A percentile compares a stretch with the other conserved stretches of the same genome.
These are phyloP conservation scores for Phialophora tarda DNA, from an alignment of 2,329 filamentous ascomycete genomes.

Conservation along the genomic window DNA sequence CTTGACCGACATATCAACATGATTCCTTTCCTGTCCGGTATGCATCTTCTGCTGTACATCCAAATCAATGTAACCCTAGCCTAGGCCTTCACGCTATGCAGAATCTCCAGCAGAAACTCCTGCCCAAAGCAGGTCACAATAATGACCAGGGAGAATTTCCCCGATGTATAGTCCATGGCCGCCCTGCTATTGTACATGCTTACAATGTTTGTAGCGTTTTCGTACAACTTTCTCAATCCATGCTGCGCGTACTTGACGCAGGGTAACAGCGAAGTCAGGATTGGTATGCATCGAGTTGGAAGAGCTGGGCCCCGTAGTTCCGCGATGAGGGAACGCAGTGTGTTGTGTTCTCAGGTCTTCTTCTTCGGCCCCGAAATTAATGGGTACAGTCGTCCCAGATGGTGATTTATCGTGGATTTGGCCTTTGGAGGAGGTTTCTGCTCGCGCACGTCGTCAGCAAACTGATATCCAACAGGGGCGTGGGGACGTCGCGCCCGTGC, in stretches of 20 bases:
- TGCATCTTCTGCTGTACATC: neutral
- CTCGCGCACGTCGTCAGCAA: conserved; percentile 9
- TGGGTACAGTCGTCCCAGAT: conserved; percentile 77
- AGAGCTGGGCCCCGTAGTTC: neutral
- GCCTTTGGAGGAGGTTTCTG: conserved; percentile 60
- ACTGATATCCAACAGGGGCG: conserved; percentile 2
- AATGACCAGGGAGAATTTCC: neutral
- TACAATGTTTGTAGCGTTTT: neutral
- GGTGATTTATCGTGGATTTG: conserved; percentile 86
- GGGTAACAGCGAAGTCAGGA: neutral
- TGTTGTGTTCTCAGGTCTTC: conserved; percentile 54
- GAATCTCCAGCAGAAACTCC: too few species aligned
- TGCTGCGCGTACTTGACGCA: neutral
- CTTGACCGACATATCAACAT: neutral
- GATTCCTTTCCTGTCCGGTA: neutral
- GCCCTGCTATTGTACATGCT: neutral
- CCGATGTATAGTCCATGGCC: neutral
- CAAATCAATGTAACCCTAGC: neutral
- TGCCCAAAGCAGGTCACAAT: neutral
- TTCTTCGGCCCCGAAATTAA: conserved; percentile 75
- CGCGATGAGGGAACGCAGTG: too few species aligned
- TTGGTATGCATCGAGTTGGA: neutral
- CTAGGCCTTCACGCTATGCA: neutral
- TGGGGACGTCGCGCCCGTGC: neutral
- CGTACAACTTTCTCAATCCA: neutral